Evolutionary conservation across 441 rosid genomes (phyloP).

Genomic region (Bocquillonia castaneifolia): DNA sequence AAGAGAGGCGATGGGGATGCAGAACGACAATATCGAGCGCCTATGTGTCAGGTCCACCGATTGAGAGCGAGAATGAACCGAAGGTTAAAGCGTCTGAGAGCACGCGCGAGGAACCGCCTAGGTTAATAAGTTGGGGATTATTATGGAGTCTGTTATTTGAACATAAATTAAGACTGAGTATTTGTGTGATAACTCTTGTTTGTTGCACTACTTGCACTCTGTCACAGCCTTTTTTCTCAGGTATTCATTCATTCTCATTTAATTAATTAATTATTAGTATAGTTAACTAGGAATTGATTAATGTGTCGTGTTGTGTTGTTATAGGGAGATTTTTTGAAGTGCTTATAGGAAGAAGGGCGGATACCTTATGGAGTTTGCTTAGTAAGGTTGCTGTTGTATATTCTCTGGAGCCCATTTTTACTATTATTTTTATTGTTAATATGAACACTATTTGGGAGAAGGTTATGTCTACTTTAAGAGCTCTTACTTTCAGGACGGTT

Average conservation of each 20-base stretch:
- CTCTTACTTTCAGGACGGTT: conserved; percentile 66
- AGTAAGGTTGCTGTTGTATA: conserved; percentile 63
- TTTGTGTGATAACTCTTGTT: conserved; percentile 45
- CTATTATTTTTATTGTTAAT: conserved; percentile 64
- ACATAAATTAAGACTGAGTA: conserved; percentile 53
- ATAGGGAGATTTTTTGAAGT: conserved; percentile 81
- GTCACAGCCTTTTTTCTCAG: conserved; percentile 83
- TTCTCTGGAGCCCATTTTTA: conserved; percentile 72
- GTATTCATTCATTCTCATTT: conserved; percentile 22
- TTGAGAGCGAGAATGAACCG: conserved; percentile 49
- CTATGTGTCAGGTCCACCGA: conserved; percentile 74
- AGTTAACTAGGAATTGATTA: neutral
- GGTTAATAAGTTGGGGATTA: conserved; percentile 56
- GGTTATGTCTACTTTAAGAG: conserved; percentile 71
- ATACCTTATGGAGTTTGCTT: conserved; percentile 67
- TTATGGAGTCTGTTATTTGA: conserved; percentile 48
- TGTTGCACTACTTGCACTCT: conserved; percentile 76
- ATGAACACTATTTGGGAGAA: conserved; percentile 73
- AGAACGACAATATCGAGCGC: conserved; percentile 39
- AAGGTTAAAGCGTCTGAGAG: conserved; percentile 30
- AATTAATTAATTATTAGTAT: neutral
- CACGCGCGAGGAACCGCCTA: conserved; percentile 28
- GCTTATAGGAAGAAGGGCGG: conserved; percentile 64
- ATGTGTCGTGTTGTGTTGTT: neutral
- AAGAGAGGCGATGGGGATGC: conserved; percentile 15